These are phyloP conservation scores for Neofusicoccum ribis DNA, from an alignment of 2,329 filamentous ascomycete genomes.

Conservation along the genomic window DNA sequence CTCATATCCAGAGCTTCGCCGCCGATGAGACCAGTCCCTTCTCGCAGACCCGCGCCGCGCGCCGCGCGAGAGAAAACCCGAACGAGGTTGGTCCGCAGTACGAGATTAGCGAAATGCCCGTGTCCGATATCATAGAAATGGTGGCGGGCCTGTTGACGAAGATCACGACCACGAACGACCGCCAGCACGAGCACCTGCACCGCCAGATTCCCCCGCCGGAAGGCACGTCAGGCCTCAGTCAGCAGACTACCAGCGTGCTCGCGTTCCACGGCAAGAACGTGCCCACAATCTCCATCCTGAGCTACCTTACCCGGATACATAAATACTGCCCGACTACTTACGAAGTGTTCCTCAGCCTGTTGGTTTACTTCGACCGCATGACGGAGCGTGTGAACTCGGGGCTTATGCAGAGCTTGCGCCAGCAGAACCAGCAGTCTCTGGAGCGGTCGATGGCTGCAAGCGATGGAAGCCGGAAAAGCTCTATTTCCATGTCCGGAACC, in stretches of 20 bases:
- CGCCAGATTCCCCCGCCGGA: conserved; percentile 66
- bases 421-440: conserved; percentile 51
- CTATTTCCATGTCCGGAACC: conserved; percentile 28
- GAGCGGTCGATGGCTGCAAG: conserved; percentile 41
- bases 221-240: conserved; percentile 58
- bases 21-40: conserved; percentile 68
- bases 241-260: conserved; percentile 72
- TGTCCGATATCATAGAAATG: conserved; percentile 98
- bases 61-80: conserved; percentile 45
- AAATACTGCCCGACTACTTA: conserved; percentile 99
- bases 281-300: conserved; percentile 93
- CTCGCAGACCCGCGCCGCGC: conserved; percentile 48
- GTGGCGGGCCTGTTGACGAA: conserved; percentile 94
- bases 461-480: conserved; percentile 50
- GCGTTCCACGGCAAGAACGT: conserved; percentile 99
- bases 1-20: conserved; percentile 87
- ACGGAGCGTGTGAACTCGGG: conserved; percentile 89
- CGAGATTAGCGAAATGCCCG: conserved; percentile 97
- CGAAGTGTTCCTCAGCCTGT: conserved; percentile 90
- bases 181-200: conserved; percentile 88
- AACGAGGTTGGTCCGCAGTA: conserved; percentile 65
- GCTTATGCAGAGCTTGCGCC: conserved; percentile 65
- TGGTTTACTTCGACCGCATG: conserved; percentile 99
- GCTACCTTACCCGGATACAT: conserved; percentile 93
- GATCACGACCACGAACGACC: conserved; percentile 94